Conservation (phyloP, 805 yeast genomes). For the Millerozyma acaciae region DNA sequence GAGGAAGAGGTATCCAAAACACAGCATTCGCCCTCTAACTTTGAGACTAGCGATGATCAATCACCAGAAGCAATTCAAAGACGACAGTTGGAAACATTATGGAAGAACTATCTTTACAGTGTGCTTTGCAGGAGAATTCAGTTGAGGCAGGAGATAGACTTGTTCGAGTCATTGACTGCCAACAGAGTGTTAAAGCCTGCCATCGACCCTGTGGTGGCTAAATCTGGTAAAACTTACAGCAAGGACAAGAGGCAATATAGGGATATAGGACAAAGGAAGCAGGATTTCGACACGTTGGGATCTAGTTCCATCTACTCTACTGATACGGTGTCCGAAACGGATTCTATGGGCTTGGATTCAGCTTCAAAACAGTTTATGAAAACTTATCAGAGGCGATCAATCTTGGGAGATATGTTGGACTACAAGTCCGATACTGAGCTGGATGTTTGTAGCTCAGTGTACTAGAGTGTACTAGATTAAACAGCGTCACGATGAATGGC, state of each 20-base stretch:
- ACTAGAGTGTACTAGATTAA: too few species aligned
- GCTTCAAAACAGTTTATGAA: slow-evolving; percentile 24
- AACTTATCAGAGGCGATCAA: slow-evolving; percentile 33
- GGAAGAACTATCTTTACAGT: slow-evolving; percentile 33
- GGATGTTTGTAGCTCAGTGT: slow-evolving; percentile 2
- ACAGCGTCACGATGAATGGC: too few species aligned
- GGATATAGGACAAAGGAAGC: too few species aligned
- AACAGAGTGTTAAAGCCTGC: background rate
- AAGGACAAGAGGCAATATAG: too few species aligned
- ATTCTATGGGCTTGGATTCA: slow-evolving; percentile 4
- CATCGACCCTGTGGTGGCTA: background rate
- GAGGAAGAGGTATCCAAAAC: slow-evolving; percentile 17
- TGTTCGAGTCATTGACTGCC: slow-evolving; percentile 24
- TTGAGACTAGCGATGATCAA: slow-evolving; percentile 2
- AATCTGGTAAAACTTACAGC: background rate
- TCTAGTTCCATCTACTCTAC: background rate
- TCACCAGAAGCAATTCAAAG: slow-evolving; percentile 1
- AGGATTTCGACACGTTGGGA: background rate
- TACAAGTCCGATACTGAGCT: slow-evolving; percentile 26
- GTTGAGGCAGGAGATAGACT: slow-evolving; percentile 37
- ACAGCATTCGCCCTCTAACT: slow-evolving; percentile 29
- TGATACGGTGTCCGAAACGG: slow-evolving; percentile 1
- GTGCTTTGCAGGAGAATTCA: slow-evolving; percentile 37
- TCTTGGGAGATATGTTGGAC: slow-evolving; percentile 43
- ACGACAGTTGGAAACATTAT: slow-evolving; percentile 15